Conservation (phyloP, 345 rosid species). For the Lagerstroemia speciosa region DNA sequence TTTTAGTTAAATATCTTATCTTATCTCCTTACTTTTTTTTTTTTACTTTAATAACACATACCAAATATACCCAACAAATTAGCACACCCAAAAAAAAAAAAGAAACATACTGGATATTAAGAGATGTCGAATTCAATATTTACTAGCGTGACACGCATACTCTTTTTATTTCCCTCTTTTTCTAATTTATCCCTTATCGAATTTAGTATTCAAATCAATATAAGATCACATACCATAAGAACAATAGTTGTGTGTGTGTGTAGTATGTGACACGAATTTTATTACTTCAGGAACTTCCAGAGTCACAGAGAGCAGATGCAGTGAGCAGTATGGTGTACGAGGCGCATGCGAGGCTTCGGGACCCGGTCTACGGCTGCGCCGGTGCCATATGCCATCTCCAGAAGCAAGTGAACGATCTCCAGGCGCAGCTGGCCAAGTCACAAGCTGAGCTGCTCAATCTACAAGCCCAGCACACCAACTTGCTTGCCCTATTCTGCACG, state of each 20-base stretch:
- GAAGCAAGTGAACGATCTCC: conserved; percentile 33
- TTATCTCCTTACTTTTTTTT: no score
- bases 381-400: conserved; percentile 37
- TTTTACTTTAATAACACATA: no score
- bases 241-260: neutral
- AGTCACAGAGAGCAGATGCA: conserved; percentile 33
- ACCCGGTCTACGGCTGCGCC: conserved; percentile 37
- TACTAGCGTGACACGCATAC: no score
- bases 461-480: conserved; percentile 28
- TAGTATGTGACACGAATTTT: no score
- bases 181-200: no score
- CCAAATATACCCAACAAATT: no score
- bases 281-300: conserved; percentile 29
- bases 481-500: conserved; percentile 26
- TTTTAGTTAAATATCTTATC: no score
- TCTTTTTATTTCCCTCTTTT: no score
- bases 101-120: no score
- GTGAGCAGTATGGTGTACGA: conserved; percentile 45
- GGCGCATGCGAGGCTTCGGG: conserved; percentile 33
- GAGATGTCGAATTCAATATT: no score
- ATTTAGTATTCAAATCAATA: no score
- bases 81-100: no score
- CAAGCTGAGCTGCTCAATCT: conserved; percentile 28
- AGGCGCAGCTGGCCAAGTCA: conserved; percentile 31
- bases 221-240: neutral